phyloP scores from a whole-genome alignment of 2,329 filamentous ascomycete species.

The Cadophora luteo-olivacea region DNA sequence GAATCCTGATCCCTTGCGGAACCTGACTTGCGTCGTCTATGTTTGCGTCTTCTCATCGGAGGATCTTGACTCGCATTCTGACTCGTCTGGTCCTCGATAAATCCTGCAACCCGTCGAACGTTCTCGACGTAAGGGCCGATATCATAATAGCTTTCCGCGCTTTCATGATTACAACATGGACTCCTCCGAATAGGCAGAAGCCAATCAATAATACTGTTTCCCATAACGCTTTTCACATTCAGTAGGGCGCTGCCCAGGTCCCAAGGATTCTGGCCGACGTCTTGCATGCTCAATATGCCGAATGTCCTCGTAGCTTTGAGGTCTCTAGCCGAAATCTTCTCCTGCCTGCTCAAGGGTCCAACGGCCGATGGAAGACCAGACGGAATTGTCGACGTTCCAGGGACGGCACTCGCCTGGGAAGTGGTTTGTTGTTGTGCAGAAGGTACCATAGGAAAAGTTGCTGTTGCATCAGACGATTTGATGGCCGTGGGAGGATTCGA shows the following conservation, averaged over 20 bases:
- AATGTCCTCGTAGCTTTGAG: constrained; percentile 67
- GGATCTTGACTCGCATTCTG: constrained; percentile 12
- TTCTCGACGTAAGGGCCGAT: constrained; percentile 67
- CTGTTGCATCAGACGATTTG: not conserved
- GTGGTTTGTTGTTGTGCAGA: not conserved
- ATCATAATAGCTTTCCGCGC: constrained; percentile 69
- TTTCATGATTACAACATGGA: constrained; percentile 75
- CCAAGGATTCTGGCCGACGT: constrained; percentile 84
- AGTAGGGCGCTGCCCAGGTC: constrained; percentile 68
- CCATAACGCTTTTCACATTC: constrained; percentile 86
- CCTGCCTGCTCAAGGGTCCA: not conserved
- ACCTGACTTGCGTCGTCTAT: not conserved
- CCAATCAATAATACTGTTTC: constrained; percentile 75
- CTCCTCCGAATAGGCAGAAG: constrained; percentile 76
- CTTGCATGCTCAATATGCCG: constrained; percentile 73
- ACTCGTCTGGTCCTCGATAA: constrained; percentile 22
- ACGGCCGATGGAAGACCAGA: not conserved
- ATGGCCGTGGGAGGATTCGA: not conserved
- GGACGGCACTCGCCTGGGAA: not conserved
- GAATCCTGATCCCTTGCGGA: not conserved
- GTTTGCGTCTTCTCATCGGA: constrained; percentile 3
- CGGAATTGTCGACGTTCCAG: not conserved
- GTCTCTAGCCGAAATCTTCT: constrained; percentile 33
- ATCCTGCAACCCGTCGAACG: constrained; percentile 50
- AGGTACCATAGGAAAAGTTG: not conserved